A percentile compares a stretch with the other conserved stretches of the same genome.
These are phyloP conservation scores for Cynara cardunculus DNA, from an alignment of 129 eudicot genomes.

Conservation along the genomic window DNA sequence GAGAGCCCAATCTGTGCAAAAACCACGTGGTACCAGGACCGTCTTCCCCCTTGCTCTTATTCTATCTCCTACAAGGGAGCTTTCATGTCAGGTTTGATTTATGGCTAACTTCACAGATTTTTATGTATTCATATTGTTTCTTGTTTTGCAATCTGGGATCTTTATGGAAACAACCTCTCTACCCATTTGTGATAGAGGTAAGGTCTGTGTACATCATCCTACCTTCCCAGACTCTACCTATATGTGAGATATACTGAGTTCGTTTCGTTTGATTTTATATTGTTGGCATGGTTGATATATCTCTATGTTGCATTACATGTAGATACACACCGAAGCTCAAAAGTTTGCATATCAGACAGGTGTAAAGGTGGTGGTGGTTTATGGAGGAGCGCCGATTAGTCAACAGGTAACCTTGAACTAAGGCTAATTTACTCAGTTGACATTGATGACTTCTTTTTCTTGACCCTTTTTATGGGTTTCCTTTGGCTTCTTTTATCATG, in stretches of 20 bases:
- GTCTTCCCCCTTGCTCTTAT: conserved; percentile 70
- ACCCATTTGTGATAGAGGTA: neutral
- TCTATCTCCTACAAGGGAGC: conserved; percentile 80
- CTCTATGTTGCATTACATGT: conserved; percentile 6
- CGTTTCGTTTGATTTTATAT: neutral
- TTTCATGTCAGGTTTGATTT: conserved; percentile 61
- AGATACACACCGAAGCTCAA: conserved; percentile 77
- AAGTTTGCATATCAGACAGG: conserved; percentile 84
- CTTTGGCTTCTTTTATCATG: neutral
- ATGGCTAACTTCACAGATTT: neutral
- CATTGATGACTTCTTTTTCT: neutral
- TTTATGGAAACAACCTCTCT: neutral
- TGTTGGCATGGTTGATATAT: conserved; percentile 1
- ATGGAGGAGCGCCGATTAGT: conserved; percentile 78
- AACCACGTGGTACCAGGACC: conserved; percentile 30
- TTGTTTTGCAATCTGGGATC: neutral
- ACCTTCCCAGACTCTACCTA: neutral
- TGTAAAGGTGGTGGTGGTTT: conserved; percentile 76
- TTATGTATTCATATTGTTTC: neutral
- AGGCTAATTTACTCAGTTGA: neutral
- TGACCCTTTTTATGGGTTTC: neutral
- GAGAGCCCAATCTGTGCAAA: conserved; percentile 31
- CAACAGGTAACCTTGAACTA: conserved; percentile 48
- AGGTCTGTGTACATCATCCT: too few relatives aligned
- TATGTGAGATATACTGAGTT: neutral